A percentile compares a stretch with the other conserved stretches of the same genome.
Conservation (phyloP, 2,329 filamentous ascomycete species). For the Epichloe glyceriae region DNA sequence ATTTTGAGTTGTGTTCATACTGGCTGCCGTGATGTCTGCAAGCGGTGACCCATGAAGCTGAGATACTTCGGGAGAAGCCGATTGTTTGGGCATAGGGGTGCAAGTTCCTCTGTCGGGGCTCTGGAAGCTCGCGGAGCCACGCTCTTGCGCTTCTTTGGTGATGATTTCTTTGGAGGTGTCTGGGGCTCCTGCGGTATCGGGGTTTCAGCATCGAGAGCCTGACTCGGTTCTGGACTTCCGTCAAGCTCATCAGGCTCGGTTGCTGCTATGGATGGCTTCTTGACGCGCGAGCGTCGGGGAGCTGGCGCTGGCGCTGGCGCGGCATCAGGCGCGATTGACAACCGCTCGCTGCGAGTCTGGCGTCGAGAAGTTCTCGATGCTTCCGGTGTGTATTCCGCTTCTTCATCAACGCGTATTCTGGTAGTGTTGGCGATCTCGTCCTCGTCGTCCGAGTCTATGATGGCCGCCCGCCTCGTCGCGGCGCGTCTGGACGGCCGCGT, state of each 20-base stretch:
- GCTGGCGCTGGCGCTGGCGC: slow-evolving; percentile 37
- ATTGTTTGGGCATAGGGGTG: slow-evolving; percentile 36
- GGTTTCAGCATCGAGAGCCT: slow-evolving; percentile 20
- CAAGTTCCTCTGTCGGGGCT: slow-evolving; percentile 25
- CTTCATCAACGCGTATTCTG: slow-evolving; percentile 42
- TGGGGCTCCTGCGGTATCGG: slow-evolving; percentile 21
- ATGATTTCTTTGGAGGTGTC: slow-evolving; percentile 26
- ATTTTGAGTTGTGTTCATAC: slow-evolving; percentile 35
- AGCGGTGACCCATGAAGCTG: slow-evolving; percentile 44
- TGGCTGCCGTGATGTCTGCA: slow-evolving; percentile 58
- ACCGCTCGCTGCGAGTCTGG: slow-evolving; percentile 27
- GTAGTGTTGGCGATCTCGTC: slow-evolving; percentile 44
- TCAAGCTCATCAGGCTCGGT: slow-evolving; percentile 13
- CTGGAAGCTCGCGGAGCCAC: slow-evolving; percentile 28
- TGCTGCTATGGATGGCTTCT: slow-evolving; percentile 17
- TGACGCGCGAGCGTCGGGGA: slow-evolving; percentile 25
- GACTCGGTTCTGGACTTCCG: slow-evolving; percentile 16
- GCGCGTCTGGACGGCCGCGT: slow-evolving; percentile 28
- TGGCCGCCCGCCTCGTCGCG: slow-evolving; percentile 53
- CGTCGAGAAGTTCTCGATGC: slow-evolving; percentile 45
- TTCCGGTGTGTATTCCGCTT: slow-evolving; percentile 71
- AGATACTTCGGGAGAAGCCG: slow-evolving; percentile 42
- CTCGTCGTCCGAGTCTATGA: slow-evolving; percentile 73
- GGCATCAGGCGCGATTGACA: slow-evolving; percentile 31
- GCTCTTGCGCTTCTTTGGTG: slow-evolving; percentile 58